Conservation (phyloP, 2,329 filamentous ascomycete genomes). For the Verticillium longisporum region DNA sequence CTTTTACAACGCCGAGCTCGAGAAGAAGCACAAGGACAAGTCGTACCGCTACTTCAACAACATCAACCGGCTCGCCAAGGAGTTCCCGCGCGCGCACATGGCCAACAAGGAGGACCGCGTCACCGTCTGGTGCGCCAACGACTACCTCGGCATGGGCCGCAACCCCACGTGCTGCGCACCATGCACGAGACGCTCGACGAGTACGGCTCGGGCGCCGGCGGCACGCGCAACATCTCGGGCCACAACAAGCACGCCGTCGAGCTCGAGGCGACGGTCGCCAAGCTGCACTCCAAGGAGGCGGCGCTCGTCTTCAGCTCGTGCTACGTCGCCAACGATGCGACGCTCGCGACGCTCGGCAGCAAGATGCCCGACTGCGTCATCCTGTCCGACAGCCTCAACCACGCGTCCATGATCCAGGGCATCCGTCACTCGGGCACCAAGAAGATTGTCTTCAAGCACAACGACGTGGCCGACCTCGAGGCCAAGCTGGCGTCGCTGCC, state of each 20-base stretch:
- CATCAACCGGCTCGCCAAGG: conserved; percentile 95
- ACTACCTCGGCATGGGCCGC: conserved; percentile 96
- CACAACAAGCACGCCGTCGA: conserved; percentile 92
- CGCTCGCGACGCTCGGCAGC: conserved; percentile 90
- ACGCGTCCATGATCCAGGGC: conserved; percentile 98
- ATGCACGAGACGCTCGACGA: conserved; percentile 96
- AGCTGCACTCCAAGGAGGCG: conserved; percentile 84
- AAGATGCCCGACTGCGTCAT: conserved; percentile 96
- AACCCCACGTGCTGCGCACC: conserved; percentile 78
- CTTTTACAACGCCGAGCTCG: conserved; percentile 82
- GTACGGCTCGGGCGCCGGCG: conserved; percentile 91
- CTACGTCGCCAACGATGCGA: conserved; percentile 97
- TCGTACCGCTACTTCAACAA: conserved; percentile 99
- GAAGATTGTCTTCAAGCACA: conserved; percentile 99
- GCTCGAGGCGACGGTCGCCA: conserved; percentile 75
- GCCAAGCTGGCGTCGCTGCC: conserved; percentile 85
- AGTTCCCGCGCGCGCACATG: conserved; percentile 94
- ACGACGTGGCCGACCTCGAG: conserved; percentile 89
- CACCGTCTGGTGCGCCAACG: conserved; percentile 98
- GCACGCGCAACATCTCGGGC: conserved; percentile 94
- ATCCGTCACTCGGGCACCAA: conserved; percentile 95
- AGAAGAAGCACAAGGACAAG: conserved; percentile 99
- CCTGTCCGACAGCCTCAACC: conserved; percentile 94
- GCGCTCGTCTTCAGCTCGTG: conserved; percentile 95
- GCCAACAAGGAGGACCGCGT: conserved; percentile 75